Percentiles rank a stretch among this genome's conserved stretches.
Evolutionary conservation across 2,329 filamentous ascomycete species (phyloP).

Genomic region (Emergomyces orientalis): DNA sequence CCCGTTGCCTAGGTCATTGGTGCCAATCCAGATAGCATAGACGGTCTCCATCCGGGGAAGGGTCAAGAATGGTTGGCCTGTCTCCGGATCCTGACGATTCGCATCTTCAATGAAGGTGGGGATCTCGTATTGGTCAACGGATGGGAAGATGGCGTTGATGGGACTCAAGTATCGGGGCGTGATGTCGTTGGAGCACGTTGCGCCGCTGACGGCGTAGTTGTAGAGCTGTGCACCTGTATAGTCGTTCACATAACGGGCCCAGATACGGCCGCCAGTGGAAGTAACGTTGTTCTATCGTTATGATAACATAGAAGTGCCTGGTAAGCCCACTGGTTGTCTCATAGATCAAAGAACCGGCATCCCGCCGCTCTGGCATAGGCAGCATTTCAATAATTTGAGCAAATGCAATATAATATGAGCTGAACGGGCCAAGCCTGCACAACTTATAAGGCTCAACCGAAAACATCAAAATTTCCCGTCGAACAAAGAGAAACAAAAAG

Average conservation of each 20-base stretch:
- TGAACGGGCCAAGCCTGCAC: neutral
- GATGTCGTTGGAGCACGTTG: conserved; percentile 62
- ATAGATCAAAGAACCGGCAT: neutral
- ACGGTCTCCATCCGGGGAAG: conserved; percentile 52
- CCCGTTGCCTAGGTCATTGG: conserved; percentile 62
- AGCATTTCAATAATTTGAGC: neutral
- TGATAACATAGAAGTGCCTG: neutral
- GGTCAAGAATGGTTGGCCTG: conserved; percentile 26
- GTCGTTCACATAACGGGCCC: conserved; percentile 58
- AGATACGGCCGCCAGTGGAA: conserved; percentile 56
- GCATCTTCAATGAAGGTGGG: conserved; percentile 31
- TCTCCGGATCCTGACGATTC: conserved; percentile 14
- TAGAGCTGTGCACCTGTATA: conserved; percentile 44
- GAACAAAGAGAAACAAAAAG: neutral
- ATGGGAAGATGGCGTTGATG: conserved; percentile 51
- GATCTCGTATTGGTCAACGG: conserved; percentile 53
- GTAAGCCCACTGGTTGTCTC: neutral
- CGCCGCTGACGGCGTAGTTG: conserved; percentile 65
- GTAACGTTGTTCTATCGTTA: conserved; percentile 41
- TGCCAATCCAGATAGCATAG: conserved; percentile 72
- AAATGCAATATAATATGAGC: neutral
- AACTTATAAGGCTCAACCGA: neutral
- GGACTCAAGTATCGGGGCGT: conserved; percentile 45
- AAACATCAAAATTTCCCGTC: neutral
- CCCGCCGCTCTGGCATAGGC: neutral